Evolutionary conservation across 305 asterid genomes (phyloP), one percentile per base, ranked within the genome.

Genomic region (Fraxinus angustifolia): DNA sequence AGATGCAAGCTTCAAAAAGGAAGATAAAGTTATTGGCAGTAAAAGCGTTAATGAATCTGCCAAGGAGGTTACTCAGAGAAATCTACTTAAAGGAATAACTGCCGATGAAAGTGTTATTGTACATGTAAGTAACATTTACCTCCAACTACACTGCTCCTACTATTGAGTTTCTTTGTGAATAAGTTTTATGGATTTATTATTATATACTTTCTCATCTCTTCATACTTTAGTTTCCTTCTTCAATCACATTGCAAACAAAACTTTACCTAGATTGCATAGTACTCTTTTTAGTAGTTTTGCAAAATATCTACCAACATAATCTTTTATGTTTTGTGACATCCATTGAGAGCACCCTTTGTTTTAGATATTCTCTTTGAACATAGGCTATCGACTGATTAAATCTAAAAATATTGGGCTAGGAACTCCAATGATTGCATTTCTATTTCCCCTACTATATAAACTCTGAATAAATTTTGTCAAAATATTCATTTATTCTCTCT

Each of bases 21-120:
- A 86, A 84, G 78, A 84, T 58, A 95, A 93, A 90, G 86, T 86
- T 79, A 82, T 92, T 60, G 93, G 85, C 83, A 70, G 88, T 83
- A 88, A 82, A 81, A 84, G 78, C 78, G 58, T 74, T 48, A 78
- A 77, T 78, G 88, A 86, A 85, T 89, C 96, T 76, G 86, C 87
- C 16, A 79, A 81, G 78, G 97, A 91, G 84, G 91, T 91, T 75
- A 88, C 92, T 84, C 93, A 33, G 86, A 91, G 94, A 86, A 95
- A 92, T 85, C 86, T 97, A 81, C 91, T 95, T 77, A 97, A 97
- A 91, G 99, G 99, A 82, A 85, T 97, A 84, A 97, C 97, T 74
- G 97, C 99, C 11, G 98, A 97, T 89, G 98, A 97, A 84, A 97
- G 96, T 86, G 98, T 92, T 30, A 92, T 91, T 81, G 87, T 92